These are phyloP conservation scores for Paramyrothecium sp. DNA, from an alignment of 2,329 filamentous ascomycete genomes.

Conservation along the genomic window DNA sequence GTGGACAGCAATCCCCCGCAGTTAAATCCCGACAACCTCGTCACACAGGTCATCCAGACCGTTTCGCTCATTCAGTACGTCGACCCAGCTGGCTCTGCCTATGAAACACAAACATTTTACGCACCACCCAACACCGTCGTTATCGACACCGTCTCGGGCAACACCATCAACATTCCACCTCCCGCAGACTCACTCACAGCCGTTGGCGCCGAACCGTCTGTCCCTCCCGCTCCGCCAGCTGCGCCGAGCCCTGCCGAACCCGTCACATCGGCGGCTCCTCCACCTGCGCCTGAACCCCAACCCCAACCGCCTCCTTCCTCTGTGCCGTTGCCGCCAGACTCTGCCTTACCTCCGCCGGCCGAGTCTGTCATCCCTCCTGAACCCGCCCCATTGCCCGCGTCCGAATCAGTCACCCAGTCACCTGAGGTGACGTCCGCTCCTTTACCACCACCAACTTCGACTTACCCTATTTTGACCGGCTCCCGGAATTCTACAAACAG, in stretches of 20 bases:
- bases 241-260: conserved; percentile 11
- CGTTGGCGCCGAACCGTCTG: conserved; percentile 18
- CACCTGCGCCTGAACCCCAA: background rate
- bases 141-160: conserved; percentile 31
- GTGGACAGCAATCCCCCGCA: conserved; percentile 15
- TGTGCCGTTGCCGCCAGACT: background rate
- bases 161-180: conserved; percentile 31
- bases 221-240: conserved; percentile 14
- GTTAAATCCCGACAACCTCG: conserved; percentile 20
- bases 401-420: conserved; percentile 2
- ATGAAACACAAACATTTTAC: conserved; percentile 42
- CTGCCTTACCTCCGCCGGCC: background rate
- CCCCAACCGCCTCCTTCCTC: background rate
- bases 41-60: conserved; percentile 51
- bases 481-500: conserved; percentile 20
- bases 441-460: conserved; percentile 12
- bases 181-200: conserved; percentile 13
- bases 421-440: conserved; percentile 27
- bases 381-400: background rate
- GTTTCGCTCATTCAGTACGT: conserved; percentile 54
- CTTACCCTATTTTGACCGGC: conserved; percentile 7
- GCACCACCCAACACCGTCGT: conserved; percentile 36
- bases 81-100: conserved; percentile 43
- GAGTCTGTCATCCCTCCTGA: background rate
- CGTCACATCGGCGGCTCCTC: conserved; percentile 13